Evolutionary conservation across 2,329 filamentous ascomycete species (phyloP).

Genomic region (Cladosporium halotolerans): DNA sequence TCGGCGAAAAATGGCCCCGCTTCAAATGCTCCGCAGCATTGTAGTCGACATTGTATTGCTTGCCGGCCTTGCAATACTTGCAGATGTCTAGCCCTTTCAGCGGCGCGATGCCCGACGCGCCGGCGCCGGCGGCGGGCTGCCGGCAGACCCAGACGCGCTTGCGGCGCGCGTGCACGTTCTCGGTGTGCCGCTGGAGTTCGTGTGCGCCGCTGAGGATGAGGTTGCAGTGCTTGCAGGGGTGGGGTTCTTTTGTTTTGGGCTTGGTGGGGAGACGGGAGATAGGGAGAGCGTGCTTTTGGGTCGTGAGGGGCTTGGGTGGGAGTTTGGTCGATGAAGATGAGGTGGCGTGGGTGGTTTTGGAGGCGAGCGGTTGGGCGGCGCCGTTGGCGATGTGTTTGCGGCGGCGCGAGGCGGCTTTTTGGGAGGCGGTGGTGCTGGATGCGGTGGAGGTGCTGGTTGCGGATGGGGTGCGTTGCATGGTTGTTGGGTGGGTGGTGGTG

Average conservation of each 20-base stretch:
- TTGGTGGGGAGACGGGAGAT: constrained; percentile 49
- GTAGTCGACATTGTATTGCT: constrained; percentile 86
- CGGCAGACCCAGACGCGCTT: constrained; percentile 59
- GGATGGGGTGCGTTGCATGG: constrained; percentile 21
- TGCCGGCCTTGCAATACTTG: constrained; percentile 71
- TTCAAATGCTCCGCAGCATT: constrained; percentile 89
- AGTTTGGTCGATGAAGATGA: constrained; percentile 6
- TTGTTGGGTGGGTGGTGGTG: background rate
- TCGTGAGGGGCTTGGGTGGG: background rate
- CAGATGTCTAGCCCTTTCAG: constrained; percentile 67
- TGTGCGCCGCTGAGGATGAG: constrained; percentile 82
- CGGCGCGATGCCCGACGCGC: constrained; percentile 2
- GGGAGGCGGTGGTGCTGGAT: background rate
- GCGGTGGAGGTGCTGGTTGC: constrained; percentile 17
- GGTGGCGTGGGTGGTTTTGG: constrained; percentile 30
- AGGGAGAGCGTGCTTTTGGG: constrained; percentile 26
- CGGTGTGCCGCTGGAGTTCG: constrained; percentile 52
- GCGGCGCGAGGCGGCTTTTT: constrained; percentile 22
- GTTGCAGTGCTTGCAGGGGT: constrained; percentile 65
- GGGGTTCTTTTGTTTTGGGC: constrained; percentile 55
- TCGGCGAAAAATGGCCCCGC: constrained; percentile 77
- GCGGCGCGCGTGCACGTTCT: constrained; percentile 58
- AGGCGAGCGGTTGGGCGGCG: constrained; percentile 6
- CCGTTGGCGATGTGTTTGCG: constrained; percentile 28
- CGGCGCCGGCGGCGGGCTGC: constrained; percentile 41